Evolutionary conservation across 2,329 filamentous ascomycete species (phyloP).

Genomic region (Tolypocladium pustulatum): DNA sequence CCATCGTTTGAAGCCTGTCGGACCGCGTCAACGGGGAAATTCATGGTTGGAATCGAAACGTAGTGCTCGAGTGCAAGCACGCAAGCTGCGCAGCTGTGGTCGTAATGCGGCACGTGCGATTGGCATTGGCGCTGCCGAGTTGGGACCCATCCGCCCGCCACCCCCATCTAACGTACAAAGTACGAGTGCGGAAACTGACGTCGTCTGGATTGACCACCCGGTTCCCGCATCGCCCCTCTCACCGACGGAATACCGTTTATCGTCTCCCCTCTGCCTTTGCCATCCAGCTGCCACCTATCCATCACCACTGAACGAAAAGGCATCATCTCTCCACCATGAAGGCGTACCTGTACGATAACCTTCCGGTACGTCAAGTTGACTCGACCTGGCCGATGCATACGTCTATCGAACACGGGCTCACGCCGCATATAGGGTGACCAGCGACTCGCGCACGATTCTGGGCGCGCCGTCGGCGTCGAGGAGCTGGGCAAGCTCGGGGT

Average conservation of each 20-base stretch:
- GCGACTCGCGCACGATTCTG: constrained; percentile 80
- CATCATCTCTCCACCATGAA: constrained; percentile 30
- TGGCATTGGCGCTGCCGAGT: not conserved
- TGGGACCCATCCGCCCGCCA: not conserved
- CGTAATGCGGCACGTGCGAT: not conserved
- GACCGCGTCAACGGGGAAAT: not conserved
- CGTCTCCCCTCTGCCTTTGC: not conserved
- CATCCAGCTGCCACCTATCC: not conserved
- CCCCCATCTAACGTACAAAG: not conserved
- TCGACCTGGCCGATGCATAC: not conserved
- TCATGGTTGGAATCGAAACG: not conserved
- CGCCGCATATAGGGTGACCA: constrained; percentile 67
- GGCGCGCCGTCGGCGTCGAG: constrained; percentile 51
- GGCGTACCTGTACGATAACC: constrained; percentile 48
- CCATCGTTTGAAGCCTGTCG: not conserved
- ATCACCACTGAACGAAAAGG: not conserved
- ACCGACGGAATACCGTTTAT: not conserved
- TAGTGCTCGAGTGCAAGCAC: not conserved
- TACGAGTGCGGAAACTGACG: not conserved
- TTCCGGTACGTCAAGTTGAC: constrained; percentile 33
- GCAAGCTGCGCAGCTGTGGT: not conserved
- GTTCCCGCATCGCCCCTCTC: not conserved
- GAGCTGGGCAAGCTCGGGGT: constrained; percentile 71
- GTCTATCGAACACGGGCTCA: not conserved
- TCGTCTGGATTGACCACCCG: not conserved